These are phyloP conservation scores for Wickerhamomyces hampshirensis DNA, from an alignment of 805 yeast species.

Conservation along the genomic window DNA sequence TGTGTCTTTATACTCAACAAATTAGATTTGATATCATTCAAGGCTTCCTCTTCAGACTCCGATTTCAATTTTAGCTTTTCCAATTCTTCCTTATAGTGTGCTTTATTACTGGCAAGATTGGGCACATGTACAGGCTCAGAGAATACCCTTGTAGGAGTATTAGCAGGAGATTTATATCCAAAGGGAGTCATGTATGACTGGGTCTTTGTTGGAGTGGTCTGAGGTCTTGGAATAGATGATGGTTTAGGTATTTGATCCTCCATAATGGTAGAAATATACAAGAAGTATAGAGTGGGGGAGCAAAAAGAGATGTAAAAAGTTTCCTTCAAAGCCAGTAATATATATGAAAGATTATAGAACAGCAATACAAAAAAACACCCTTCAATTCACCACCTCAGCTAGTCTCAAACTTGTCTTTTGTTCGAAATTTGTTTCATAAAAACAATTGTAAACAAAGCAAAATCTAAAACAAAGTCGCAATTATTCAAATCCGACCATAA, in stretches of 20 bases:
- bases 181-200: constrained; percentile 11
- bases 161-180: constrained; percentile 13
- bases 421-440: too few relatives aligned
- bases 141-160: background rate
- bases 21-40: constrained; percentile 16
- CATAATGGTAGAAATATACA: background rate
- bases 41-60: constrained; percentile 17
- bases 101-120: background rate
- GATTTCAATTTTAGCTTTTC: constrained; percentile 10
- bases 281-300: background rate
- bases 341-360: too few relatives aligned
- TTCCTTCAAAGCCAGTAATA: too few relatives aligned
- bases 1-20: constrained; percentile 32
- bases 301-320: background rate
- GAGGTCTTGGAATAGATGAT: constrained; percentile 19
- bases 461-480: too few relatives aligned
- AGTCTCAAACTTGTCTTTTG: too few relatives aligned
- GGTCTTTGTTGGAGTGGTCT: constrained; percentile 19
- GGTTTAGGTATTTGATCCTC: constrained; percentile 4
- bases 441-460: too few relatives aligned
- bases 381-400: too few relatives aligned
- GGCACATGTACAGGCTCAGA: background rate
- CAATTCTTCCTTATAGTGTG: constrained; percentile 6
- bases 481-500: too few relatives aligned
- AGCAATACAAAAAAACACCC: too few relatives aligned